Base-by-base conservation (phyloP, 2,329 filamentous ascomycete species). In the Ceratocystis eucalypticola region DNA sequence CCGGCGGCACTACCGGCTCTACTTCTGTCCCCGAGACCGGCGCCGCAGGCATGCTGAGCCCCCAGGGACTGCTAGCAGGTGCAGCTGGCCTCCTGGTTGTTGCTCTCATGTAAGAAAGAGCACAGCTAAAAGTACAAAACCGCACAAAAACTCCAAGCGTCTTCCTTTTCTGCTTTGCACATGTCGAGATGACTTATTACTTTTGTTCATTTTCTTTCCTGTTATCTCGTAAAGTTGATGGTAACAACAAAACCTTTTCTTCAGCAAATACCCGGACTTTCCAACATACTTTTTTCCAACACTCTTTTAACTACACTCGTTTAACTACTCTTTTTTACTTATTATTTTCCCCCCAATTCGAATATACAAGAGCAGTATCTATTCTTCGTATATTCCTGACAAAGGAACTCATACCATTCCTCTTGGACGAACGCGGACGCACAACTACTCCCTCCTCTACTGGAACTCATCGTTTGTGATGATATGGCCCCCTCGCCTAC, bases 101-200 rank as follows among this genome's bases (percentile, higher is more conserved):
- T 17, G 79, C 77, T n/a, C 69, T 84, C 67, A 74, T 84, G 72
- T 85, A 82, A 77, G 67, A 61, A 82, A 77, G 67, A 59, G 25
- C 22, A 50, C 30, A 28, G 30, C 45, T 3, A 30, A 45, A 5
- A 50, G 15, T 50, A 37, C 41, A 61, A 64, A 57, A 45, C 53
- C 62, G 20, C 46, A n/a, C 46, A n/a, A 53, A 59, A 57, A 44
- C 41, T 10, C 25, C 50, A 55, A 59, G 59, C 62, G 61, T 64
- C 62, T 55, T 55, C 53, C 28, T 30, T 64, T 61, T 62, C 65
- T 62, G 45, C 45, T 55, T 37, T 22, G 66, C 41, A 50, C 20
- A 20, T 25, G 48, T 25, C 46, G 62, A 62, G 50, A 64, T 62
- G n/a, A 45, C 55, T 12, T 61, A 7, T 65, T 67, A 61, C 65